phyloP scores from a whole-genome alignment of 306 rosid genomes.

The Erythrophleum fordii region DNA sequence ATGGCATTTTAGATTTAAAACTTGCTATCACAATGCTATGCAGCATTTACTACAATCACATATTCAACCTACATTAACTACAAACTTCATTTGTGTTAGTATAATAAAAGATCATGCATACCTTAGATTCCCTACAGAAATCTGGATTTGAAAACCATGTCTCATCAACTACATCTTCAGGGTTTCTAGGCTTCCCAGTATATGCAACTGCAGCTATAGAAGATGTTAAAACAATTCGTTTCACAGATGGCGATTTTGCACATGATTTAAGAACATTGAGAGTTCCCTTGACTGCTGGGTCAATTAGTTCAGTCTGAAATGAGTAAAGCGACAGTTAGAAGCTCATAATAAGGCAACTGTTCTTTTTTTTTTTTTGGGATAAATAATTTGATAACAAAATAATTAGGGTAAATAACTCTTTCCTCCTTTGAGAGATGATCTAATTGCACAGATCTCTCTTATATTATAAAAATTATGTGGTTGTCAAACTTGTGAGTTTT shows the following conservation, averaged over 20 bases:
- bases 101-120: neutral
- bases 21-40: neutral
- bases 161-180: neutral
- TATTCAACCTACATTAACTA: neutral
- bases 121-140: conserved; percentile 2
- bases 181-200: neutral
- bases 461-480: no score
- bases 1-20: conserved; percentile 5
- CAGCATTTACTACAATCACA: neutral
- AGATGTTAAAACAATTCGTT: conserved; percentile 1
- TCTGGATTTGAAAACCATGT: conserved; percentile 17
- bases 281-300: conserved; percentile 20
- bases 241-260: conserved; percentile 4
- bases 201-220: conserved; percentile 20
- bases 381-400: neutral
- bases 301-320: conserved; percentile 17
- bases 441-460: neutral
- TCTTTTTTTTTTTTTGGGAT: neutral
- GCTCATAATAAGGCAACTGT: neutral
- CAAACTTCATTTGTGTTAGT: neutral
- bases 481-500: neutral
- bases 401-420: neutral
- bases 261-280: conserved; percentile 18
- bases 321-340: neutral
- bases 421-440: neutral